These are phyloP conservation scores for Babesia caballi DNA, from an alignment of 169 alveolate species.

Conservation along the genomic window DNA sequence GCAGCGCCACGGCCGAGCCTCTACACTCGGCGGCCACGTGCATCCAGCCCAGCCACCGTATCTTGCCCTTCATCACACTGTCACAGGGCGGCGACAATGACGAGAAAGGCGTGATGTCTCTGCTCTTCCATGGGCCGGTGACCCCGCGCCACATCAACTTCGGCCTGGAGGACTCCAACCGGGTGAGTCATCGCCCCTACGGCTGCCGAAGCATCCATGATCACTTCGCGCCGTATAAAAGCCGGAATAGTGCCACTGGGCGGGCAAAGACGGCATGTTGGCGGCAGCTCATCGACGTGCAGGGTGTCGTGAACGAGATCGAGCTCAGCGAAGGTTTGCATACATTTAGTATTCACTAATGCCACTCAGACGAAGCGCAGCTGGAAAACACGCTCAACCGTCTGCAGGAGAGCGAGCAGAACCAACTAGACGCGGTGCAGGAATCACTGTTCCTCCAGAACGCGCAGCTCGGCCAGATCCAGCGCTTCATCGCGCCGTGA, in stretches of 20 bases:
- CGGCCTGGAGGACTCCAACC: slow-evolving; percentile 62
- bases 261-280: no score
- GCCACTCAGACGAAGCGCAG: slow-evolving; percentile 11
- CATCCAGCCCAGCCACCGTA: not conserved
- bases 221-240: no score
- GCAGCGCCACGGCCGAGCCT: no score
- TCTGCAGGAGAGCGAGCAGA: slow-evolving; percentile 47
- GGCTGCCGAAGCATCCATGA: no score
- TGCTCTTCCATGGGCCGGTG: slow-evolving; percentile 53
- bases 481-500: slow-evolving; percentile 13
- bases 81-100: slow-evolving; percentile 10
- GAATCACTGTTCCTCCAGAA: slow-evolving; percentile 40
- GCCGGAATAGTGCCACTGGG: no score
- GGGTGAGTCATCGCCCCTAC: slow-evolving; percentile 10
- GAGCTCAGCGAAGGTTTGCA: slow-evolving; percentile 41
- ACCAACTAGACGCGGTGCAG: slow-evolving; percentile 50
- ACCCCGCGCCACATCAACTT: slow-evolving; percentile 34
- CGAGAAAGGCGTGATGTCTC: slow-evolving; percentile 40
- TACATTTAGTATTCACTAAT: not conserved
- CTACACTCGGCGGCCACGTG: no score
- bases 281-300: no score
- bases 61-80: not conserved
- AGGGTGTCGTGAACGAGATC: slow-evolving; percentile 48
- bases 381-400: slow-evolving; percentile 32
- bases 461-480: slow-evolving; percentile 42